Evolutionary conservation across 345 rosid genomes (phyloP).

Genomic region (Barbarea vulgaris): DNA sequence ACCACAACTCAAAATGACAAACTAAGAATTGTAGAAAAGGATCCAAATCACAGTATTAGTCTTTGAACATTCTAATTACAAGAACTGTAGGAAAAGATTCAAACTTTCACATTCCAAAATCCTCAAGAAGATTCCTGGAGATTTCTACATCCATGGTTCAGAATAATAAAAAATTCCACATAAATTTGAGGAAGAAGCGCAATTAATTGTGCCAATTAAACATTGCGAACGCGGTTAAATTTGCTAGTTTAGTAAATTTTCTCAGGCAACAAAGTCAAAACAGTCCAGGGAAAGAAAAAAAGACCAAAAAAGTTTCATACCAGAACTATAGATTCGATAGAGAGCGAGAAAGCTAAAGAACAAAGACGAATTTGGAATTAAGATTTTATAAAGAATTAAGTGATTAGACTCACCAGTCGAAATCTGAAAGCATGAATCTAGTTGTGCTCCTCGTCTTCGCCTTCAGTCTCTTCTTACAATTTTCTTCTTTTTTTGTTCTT

Average conservation of each 20-base stretch:
- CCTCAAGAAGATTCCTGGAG: background rate
- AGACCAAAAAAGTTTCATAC: background rate
- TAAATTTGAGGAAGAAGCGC: background rate
- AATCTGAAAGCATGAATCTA: slow-evolving; percentile 15
- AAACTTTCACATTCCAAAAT: background rate
- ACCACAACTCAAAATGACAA: slow-evolving; percentile 6
- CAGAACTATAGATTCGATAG: background rate
- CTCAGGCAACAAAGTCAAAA: slow-evolving; percentile 26
- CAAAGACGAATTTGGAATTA: background rate
- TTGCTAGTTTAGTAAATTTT: background rate
- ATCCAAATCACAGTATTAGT: background rate
- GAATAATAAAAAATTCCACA: background rate
- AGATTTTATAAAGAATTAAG: background rate
- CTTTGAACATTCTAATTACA: background rate
- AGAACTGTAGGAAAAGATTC: background rate
- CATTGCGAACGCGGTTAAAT: background rate
- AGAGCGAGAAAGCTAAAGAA: background rate
- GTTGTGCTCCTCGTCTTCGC: background rate
- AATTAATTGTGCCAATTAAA: background rate
- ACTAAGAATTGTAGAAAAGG: background rate
- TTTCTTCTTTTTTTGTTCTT: background rate
- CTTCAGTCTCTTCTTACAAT: background rate
- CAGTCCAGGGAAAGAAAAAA: background rate
- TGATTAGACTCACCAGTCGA: slow-evolving; percentile 24
- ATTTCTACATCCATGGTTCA: background rate